phyloP scores from a whole-genome alignment of 345 rosid species.

The Balakata baccata region DNA sequence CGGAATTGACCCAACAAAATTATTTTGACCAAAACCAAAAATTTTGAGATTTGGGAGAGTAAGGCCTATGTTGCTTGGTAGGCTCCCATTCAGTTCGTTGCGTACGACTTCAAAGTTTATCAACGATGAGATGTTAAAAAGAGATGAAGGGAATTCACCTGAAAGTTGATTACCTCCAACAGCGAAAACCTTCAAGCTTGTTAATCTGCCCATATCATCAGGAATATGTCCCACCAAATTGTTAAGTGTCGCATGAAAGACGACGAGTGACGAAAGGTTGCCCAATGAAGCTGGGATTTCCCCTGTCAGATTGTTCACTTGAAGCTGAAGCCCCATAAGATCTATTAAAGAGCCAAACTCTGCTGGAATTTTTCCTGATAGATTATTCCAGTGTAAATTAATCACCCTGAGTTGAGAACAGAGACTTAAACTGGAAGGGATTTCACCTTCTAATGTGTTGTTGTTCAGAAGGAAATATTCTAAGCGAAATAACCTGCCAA shows the following conservation, averaged over 20 bases:
- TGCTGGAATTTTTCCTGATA: constrained; percentile 14
- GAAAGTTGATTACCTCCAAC: constrained; percentile 7
- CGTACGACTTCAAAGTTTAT: background rate
- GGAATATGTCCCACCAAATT: constrained; percentile 18
- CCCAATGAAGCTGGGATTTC: constrained; percentile 14
- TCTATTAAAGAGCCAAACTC: constrained; percentile 14
- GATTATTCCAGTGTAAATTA: background rate
- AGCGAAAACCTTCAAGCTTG: background rate
- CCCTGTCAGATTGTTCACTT: constrained; percentile 16
- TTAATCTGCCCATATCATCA: constrained; percentile 3
- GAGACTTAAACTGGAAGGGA: constrained; percentile 4
- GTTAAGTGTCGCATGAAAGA: background rate
- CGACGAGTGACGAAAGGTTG: constrained; percentile 8
- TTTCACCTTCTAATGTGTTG: constrained; percentile 8
- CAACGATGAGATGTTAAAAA: constrained; percentile 29
- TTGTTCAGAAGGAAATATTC: background rate
- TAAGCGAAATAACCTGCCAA: constrained; percentile 16
- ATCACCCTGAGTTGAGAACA: constrained; percentile 9
- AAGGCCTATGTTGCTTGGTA: constrained; percentile 14
- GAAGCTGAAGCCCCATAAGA: constrained; percentile 16
- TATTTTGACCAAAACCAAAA: constrained; percentile 11
- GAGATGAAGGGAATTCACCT: constrained; percentile 21
- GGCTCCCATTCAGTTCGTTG: constrained; percentile 11
- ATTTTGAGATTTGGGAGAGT: constrained; percentile 2
- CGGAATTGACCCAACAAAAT: constrained; percentile 23